Evolutionary conservation across 164 flowering plant species (phyloP), one percentile per base, ranked within the genome.

Genomic region (Nymphaea thermarum): DNA sequence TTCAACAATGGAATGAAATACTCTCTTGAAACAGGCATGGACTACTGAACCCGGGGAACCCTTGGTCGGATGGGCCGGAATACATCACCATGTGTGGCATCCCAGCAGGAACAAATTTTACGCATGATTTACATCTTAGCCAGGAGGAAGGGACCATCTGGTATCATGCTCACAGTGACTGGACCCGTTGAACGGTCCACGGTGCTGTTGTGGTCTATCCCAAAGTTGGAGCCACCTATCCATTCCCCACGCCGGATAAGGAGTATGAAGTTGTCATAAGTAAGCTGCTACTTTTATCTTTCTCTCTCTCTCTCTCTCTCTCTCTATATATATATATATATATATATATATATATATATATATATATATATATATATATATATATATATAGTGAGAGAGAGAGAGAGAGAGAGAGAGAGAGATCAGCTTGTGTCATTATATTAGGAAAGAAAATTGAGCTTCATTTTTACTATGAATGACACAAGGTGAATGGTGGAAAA

Each of bases 101-200:
- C 6, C 43, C 69, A 69, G 81, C 87, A 0, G 82, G 87, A 44
- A 3, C 44, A 1, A 78, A 65, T 2, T 85, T 77, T 65, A 77
- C n/a, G 3, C 74, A 83, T 60, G 68, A 71, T 59, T 42, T 82
- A 10, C 60, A 55, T 36, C 63, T 83, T 18, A 67, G 81, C 0
- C 7, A 43, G 0, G 85, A 86, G 44, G 83, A 79, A 73, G 88
- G 88, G 2, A 83, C 60, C 16, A 16, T 85, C 0, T 84, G 88
- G 88, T 84, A 84, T 84, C 88, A 84, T 60, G 88, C 86, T 5
- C 86, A 84, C 43, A 85, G 83, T 25, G 84, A 70, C 4, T 83
- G 89, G 89, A 44, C 75, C 3, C 43, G 89, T 7, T 65, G 66
- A 10, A 69, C 71, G 15, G 71, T 69, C 1, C 60, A 69, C 51